Base-by-base conservation (phyloP, 169 alveolate species). In the Eimeria brunetti region DNA sequence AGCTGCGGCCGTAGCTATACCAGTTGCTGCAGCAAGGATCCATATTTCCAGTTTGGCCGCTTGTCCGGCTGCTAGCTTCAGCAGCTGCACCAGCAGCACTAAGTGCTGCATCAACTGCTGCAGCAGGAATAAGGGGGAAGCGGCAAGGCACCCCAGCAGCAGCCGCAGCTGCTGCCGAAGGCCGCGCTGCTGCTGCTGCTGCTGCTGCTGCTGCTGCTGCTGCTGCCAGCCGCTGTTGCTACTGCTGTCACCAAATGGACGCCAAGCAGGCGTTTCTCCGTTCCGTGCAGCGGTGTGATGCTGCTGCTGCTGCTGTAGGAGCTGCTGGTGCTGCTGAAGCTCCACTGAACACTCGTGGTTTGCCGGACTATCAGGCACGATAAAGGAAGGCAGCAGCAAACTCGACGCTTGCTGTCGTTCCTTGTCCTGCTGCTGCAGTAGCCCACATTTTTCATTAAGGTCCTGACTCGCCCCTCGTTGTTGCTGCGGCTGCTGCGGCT, bases 11-110 rank as follows among this genome's bases (percentile, higher is more conserved):
- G 91, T 84, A 12, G 91, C 91, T 58, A 84, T 84, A 2, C 91
- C 91, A 2, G 91, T 84, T 56, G 91, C 91, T 84, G 91, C 91
- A 36, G 91, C 75, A 60, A 84, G 91, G 24, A 84, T 56, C 91
- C 91, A 84, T 36, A 84, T 36, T 38, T 84, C 76, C 33, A 84
- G 91, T n/a, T 84, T 53, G 56, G 91, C 75, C 5, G 78, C 91
- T n/a, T 84, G 91, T 36, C 56, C 58, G 36, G 80, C 91, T 27
- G 91, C 78, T 16, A 84, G 91, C 78, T 84, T 67, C 58, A 84
- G 78, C 76, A 84, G 60, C 62, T 84, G 91, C 78, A 56, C 38
- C 78, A 84, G 78, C 20, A 84, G n/a, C 51, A 84, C 46, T 33
- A 60, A 33, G 76, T 84, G 91, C 80, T 84, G 91, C 62, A 84